Base-by-base conservation (phyloP, 1,284 basidiomycete genomes). In the Agroathelia rolfsii region DNA sequence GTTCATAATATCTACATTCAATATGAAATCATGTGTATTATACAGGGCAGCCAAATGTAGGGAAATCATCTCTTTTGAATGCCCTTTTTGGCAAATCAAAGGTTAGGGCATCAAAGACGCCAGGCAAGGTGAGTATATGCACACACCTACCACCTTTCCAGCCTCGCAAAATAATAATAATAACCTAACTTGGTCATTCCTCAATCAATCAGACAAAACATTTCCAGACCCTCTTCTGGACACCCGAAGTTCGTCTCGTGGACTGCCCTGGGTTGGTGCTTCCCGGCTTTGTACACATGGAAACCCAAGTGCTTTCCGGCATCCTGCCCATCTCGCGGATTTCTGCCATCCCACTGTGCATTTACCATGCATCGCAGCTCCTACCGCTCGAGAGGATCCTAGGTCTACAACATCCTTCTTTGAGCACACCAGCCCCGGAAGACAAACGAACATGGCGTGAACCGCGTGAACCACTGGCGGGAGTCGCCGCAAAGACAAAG, bases 171-270 rank as follows among this genome's bases (percentile, higher is more conserved):
- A 28, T 28, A 26, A 16, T 15, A 30, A 22, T 5, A 17, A 33
- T 18, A 35, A 34, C 16, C 30, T 30, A 24, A 29, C n/a, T n/a
- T n/a, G n/a, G n/a, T n/a, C n/a, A n/a, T n/a, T 6, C 9, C 17
- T 36, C 24, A 19, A 13, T 32, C 20, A 9, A 11, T 4, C 42
- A 88, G 84, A 94, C 88, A 2, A 94, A 92, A 55, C 88, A 93
- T 51, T 92, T 89, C 52, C 88, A 94, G 54, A 93, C 90, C 0
- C 69, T 89, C 30, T 92, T 81, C 53, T 92, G 82, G 82, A 86
- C 79, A 25, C 58, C 66, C 1, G 77, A 85, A 40, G 68, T 93
- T 38, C 79, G 83, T 30, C 68, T 92, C 19, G 84, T 86, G 16
- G 85, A 89, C 52, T 89, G 86, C 44, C 86, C 86, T 0, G 86